These are phyloP conservation scores for Ruellia speciosa DNA, from an alignment of 305 asterid genomes.

Conservation along the genomic window DNA sequence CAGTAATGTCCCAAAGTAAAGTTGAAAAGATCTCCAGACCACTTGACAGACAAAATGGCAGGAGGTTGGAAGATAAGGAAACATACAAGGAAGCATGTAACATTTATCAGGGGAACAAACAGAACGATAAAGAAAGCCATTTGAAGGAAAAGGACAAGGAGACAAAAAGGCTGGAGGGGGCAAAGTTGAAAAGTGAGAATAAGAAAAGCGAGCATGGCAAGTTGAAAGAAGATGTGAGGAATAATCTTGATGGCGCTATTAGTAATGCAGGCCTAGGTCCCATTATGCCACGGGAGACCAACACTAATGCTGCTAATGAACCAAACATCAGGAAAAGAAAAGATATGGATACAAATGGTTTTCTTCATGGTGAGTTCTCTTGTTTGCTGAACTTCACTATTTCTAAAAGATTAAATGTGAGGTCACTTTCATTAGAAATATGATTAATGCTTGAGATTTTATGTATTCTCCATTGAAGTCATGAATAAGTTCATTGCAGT, in stretches of 20 bases:
- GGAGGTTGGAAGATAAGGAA: constrained; percentile 33
- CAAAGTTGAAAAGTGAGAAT: constrained; percentile 25
- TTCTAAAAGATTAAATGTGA: neutral
- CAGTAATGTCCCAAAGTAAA: constrained; percentile 25
- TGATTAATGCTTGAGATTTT: neutral
- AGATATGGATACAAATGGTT: constrained; percentile 36
- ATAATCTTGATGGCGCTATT: constrained; percentile 22
- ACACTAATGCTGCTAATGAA: constrained; percentile 20
- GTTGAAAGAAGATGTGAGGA: constrained; percentile 24
- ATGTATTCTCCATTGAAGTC: neutral
- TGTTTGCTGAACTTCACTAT: constrained; percentile 3
- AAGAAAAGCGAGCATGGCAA: constrained; percentile 23
- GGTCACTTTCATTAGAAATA: neutral
- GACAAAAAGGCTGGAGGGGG: constrained; percentile 26
- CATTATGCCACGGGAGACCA: constrained; percentile 19
- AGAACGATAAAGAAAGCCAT: constrained; percentile 31
- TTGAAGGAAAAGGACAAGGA: constrained; percentile 35
- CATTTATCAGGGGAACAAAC: constrained; percentile 27
- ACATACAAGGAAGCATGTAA: constrained; percentile 34
- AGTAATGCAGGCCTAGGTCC: constrained; percentile 14
- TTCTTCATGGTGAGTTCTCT: constrained; percentile 46
- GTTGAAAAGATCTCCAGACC: constrained; percentile 32
- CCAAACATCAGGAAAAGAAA: constrained; percentile 34
- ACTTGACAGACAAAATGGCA: constrained; percentile 29
- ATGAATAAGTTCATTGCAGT: neutral